Evolutionary conservation across 805 yeast species (phyloP).

Genomic region (Spathaspora arborariae): DNA sequence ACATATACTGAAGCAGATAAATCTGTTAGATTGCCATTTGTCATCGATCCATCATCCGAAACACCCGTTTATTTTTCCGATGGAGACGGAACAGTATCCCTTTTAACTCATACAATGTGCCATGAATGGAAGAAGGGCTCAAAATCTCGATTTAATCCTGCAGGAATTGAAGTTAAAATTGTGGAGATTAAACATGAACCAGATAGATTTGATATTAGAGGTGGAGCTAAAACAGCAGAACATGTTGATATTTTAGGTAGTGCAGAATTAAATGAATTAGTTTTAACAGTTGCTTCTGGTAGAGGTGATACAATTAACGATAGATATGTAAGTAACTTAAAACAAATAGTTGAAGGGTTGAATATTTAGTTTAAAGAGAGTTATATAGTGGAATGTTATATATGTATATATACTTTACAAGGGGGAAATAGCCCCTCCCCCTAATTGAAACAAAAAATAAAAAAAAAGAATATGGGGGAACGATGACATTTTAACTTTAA

Average conservation of each 20-base stretch:
- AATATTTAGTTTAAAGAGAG: constrained; percentile 38
- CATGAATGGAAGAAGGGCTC: constrained; percentile 78
- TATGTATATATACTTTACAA: neutral
- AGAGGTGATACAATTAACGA: constrained; percentile 64
- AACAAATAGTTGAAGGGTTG: constrained; percentile 56
- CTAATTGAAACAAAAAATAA: neutral
- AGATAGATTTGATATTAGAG: constrained; percentile 87
- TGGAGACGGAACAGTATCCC: constrained; percentile 94
- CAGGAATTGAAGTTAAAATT: constrained; percentile 61
- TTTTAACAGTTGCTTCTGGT: constrained; percentile 81
- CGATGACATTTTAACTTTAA: neutral
- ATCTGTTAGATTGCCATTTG: constrained; percentile 53
- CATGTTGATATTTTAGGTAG: constrained; percentile 96
- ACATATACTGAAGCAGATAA: constrained; percentile 66
- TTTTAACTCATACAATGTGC: constrained; percentile 84
- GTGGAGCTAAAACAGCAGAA: constrained; percentile 97
- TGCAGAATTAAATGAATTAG: constrained; percentile 83
- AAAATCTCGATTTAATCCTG: constrained; percentile 75
- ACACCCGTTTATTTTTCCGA: constrained; percentile 78
- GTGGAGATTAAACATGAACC: constrained; percentile 95
- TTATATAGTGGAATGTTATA: no score
- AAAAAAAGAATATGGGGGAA: neutral
- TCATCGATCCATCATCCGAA: constrained; percentile 62
- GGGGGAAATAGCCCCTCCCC: neutral
- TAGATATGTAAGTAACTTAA: constrained; percentile 53